A percentile compares a stretch with the other conserved stretches of the same genome.
These are phyloP conservation scores for Trametes versicolor DNA, from an alignment of 1,284 basidiomycete genomes.

Conservation along the genomic window DNA sequence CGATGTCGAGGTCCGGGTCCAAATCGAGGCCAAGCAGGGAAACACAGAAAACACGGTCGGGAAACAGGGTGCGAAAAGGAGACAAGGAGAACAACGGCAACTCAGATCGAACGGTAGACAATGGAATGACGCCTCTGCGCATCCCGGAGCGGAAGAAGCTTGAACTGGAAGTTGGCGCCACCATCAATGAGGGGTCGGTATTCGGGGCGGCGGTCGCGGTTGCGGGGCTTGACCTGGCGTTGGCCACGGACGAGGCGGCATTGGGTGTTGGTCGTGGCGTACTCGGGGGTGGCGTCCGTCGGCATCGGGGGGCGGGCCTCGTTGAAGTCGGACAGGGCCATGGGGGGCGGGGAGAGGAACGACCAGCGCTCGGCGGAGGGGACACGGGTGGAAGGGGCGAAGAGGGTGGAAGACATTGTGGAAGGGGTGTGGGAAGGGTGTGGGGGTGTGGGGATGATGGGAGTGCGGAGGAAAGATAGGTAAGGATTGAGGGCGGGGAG, in stretches of 20 bases:
- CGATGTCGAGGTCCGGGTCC: too few relatives aligned
- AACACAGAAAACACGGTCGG: too few relatives aligned
- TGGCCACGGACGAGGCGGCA: too few relatives aligned
- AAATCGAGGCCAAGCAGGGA: too few relatives aligned
- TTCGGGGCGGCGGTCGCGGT: too few relatives aligned
- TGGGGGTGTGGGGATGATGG: neutral
- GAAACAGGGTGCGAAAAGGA: too few relatives aligned
- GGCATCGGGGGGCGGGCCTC: too few relatives aligned
- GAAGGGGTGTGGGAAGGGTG: neutral
- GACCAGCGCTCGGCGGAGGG: slow-evolving; percentile 1
- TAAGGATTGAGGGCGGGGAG: neutral
- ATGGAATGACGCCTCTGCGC: slow-evolving; percentile 2
- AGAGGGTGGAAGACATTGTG: neutral
- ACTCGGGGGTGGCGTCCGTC: too few relatives aligned
- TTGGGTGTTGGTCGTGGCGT: too few relatives aligned
- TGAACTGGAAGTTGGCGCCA: neutral
- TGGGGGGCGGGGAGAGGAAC: slow-evolving; percentile 5
- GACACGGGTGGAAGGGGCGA: neutral
- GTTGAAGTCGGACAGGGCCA: neutral
- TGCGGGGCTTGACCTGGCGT: too few relatives aligned
- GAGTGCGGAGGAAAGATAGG: neutral
- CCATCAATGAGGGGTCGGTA: neutral
- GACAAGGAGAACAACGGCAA: too few relatives aligned
- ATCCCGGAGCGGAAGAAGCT: neutral
- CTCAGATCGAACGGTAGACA: slow-evolving; percentile 14